phyloP scores from a whole-genome alignment of 2,329 filamentous ascomycete species.

The Fusarium redolens region DNA sequence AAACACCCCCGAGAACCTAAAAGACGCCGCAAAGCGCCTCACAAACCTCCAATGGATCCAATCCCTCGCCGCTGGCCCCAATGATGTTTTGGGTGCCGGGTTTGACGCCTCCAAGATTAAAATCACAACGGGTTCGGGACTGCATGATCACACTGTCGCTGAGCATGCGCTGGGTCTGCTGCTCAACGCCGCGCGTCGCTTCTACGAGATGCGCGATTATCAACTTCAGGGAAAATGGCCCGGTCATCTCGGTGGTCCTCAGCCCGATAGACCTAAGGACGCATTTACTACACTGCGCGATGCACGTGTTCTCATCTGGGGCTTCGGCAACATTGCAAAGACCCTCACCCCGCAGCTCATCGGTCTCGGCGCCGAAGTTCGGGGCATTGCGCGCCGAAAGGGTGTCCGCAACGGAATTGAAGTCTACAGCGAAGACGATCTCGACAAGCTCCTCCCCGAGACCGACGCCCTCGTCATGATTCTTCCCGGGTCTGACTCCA shows the following conservation, averaged over 20 bases:
- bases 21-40: constrained; percentile 65
- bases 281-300: constrained; percentile 70
- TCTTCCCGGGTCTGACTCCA: constrained; percentile 68
- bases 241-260: constrained; percentile 69
- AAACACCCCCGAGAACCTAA: constrained; percentile 68
- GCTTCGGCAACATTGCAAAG: constrained; percentile 75
- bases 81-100: constrained; percentile 71
- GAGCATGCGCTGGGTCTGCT: constrained; percentile 72
- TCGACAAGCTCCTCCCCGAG: constrained; percentile 63
- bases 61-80: constrained; percentile 73
- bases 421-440: constrained; percentile 65
- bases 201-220: constrained; percentile 72
- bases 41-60: constrained; percentile 73
- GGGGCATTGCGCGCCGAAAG: constrained; percentile 65
- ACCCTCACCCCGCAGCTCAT: constrained; percentile 65
- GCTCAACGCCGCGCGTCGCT: constrained; percentile 65
- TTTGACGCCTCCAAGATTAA: constrained; percentile 63
- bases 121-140: constrained; percentile 71
- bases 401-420: constrained; percentile 70
- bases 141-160: constrained; percentile 73
- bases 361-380: constrained; percentile 67
- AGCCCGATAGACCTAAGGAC: constrained; percentile 66
- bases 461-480: constrained; percentile 77
- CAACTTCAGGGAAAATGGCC: constrained; percentile 69
- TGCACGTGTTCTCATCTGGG: constrained; percentile 70